phyloP scores from a whole-genome alignment of 495 filamentous ascomycete genomes.

The Clavariopsis aquatica region DNA sequence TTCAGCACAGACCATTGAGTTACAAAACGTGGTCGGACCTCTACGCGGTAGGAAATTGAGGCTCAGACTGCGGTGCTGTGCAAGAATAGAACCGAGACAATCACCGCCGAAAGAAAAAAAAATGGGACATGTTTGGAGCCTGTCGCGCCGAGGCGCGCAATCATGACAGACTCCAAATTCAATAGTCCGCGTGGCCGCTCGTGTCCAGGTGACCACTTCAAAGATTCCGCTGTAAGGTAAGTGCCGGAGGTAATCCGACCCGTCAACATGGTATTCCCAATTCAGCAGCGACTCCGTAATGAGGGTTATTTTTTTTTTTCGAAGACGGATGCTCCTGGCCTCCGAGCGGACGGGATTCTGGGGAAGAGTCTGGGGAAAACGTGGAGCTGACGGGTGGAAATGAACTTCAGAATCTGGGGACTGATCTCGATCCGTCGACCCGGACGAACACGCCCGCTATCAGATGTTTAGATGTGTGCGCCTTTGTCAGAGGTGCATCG shows the following conservation, averaged over 20 bases:
- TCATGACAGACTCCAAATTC: not conserved
- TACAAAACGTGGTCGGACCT: not conserved
- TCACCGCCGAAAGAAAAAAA: not conserved
- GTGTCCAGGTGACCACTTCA: not conserved
- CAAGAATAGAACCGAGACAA: not conserved
- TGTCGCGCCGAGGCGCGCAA: not conserved
- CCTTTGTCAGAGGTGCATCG: not conserved
- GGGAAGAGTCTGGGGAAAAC: constrained; percentile 11
- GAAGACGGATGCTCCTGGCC: not conserved
- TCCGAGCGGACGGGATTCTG: not conserved
- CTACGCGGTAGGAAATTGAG: not conserved
- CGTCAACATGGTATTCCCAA: not conserved
- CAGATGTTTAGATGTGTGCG: not conserved
- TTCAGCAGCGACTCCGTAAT: not conserved
- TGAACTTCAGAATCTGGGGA: not conserved
- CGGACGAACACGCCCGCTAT: not conserved
- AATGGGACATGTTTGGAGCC: not conserved
- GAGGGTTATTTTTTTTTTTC: no score
- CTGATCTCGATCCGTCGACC: not conserved
- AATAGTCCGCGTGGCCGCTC: not conserved
- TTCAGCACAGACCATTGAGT: not conserved
- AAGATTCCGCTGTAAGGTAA: not conserved
- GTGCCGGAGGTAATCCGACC: not conserved
- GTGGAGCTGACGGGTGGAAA: constrained; percentile 5
- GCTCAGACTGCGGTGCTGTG: not conserved